Percentiles rank a stretch among this genome's conserved stretches.
Evolutionary conservation across 148 eudicot species (phyloP).

Genomic region (Limonium bicolor): DNA sequence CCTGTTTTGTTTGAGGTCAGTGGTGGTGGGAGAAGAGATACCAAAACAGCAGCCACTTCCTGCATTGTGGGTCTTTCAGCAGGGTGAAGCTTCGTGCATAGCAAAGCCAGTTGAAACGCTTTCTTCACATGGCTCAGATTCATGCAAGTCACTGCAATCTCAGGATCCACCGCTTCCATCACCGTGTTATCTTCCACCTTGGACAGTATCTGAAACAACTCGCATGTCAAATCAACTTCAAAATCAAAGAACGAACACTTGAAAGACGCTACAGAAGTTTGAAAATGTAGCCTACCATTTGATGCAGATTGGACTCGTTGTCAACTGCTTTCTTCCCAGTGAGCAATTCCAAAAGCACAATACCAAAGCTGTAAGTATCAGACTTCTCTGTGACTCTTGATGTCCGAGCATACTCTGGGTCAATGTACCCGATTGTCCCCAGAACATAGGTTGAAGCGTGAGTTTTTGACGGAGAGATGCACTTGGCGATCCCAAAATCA

Average conservation of each 20-base stretch:
- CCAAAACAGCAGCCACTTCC: slow-evolving; percentile 32
- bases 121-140: slow-evolving; percentile 27
- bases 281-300: slow-evolving; percentile 29
- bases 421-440: slow-evolving; percentile 68
- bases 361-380: slow-evolving; percentile 63
- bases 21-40: slow-evolving; percentile 39
- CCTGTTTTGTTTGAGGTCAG: slow-evolving; percentile 14
- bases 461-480: slow-evolving; percentile 35
- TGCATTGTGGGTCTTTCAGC: slow-evolving; percentile 65
- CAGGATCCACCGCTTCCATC: slow-evolving; percentile 59
- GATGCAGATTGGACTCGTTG: slow-evolving; percentile 50
- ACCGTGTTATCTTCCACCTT: slow-evolving; percentile 48
- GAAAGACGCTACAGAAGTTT: background rate
- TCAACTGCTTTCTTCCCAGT: slow-evolving; percentile 64
- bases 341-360: slow-evolving; percentile 53
- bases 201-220: slow-evolving; percentile 29
- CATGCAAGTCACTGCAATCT: slow-evolving; percentile 45
- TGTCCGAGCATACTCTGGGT: slow-evolving; percentile 64
- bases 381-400: slow-evolving; percentile 56
- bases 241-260: background rate
- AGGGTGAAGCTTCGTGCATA: slow-evolving; percentile 42
- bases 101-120: slow-evolving; percentile 46
- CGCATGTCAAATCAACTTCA: slow-evolving; percentile 1
- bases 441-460: slow-evolving; percentile 53
- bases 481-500: slow-evolving; percentile 64